These are phyloP conservation scores for Polyporus tsugae DNA, from an alignment of 1,284 basidiomycete genomes.

Conservation along the genomic window DNA sequence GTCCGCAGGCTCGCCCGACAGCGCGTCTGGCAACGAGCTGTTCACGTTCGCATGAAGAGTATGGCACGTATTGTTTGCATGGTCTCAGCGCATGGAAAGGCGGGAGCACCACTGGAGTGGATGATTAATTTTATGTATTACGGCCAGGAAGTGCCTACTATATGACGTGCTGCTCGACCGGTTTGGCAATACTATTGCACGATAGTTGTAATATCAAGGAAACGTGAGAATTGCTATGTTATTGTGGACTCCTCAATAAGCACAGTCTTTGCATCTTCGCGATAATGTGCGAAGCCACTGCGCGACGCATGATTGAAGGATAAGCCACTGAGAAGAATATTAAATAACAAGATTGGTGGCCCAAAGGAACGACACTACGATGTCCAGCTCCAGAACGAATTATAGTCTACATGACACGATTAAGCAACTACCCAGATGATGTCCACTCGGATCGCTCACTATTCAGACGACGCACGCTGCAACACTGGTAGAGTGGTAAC, in stretches of 20 bases:
- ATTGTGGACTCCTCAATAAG: not conserved
- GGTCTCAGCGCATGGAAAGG: not conserved
- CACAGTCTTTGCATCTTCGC: not conserved
- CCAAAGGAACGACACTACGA: not conserved
- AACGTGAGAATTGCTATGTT: not conserved
- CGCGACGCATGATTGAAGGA: not conserved
- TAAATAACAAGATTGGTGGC: too few species aligned
- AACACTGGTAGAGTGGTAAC: not conserved
- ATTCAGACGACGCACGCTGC: not conserved
- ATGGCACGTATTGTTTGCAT: not conserved
- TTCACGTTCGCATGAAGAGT: conserved; percentile 5
- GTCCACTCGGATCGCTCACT: not conserved
- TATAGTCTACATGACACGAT: not conserved
- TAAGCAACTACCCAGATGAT: not conserved
- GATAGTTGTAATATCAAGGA: not conserved
- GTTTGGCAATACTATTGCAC: not conserved
- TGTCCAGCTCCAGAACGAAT: not conserved
- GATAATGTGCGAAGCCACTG: not conserved
- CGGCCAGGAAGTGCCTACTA: not conserved
- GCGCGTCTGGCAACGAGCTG: conserved; percentile 13
- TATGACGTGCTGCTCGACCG: not conserved
- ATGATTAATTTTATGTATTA: not conserved
- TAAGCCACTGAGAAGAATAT: not conserved
- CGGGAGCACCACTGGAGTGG: not conserved
- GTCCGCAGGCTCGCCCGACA: not conserved